phyloP scores from a whole-genome alignment of 148 eudicot genomes.

The Silene uniflora region DNA sequence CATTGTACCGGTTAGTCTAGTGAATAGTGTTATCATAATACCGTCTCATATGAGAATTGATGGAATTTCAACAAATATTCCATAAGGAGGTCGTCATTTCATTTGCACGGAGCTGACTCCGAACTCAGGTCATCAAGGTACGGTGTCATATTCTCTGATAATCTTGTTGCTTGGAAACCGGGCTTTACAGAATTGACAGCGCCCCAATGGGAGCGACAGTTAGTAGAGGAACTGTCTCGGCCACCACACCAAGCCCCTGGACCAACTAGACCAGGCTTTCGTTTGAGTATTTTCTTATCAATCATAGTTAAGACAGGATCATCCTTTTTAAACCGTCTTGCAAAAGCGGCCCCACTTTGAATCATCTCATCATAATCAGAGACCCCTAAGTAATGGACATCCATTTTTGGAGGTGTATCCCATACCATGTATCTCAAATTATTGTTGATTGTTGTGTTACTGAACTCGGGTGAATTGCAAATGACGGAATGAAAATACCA shows the following conservation, averaged over 20 bases:
- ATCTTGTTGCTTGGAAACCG: constrained; percentile 55
- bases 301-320: constrained; percentile 68
- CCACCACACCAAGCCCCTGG: constrained; percentile 97
- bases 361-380: constrained; percentile 67
- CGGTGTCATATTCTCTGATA: constrained; percentile 45
- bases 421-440: constrained; percentile 88
- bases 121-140: constrained; percentile 49
- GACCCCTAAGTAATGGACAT: constrained; percentile 55
- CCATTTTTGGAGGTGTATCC: constrained; percentile 98
- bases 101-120: constrained; percentile 68
- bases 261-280: constrained; percentile 48
- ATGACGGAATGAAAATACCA: constrained; percentile 79
- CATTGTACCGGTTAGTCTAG: background rate
- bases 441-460: constrained; percentile 71
- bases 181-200: constrained; percentile 64
- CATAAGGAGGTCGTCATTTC: constrained; percentile 17
- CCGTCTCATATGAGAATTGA: background rate
- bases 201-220: constrained; percentile 71
- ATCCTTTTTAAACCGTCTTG: constrained; percentile 57
- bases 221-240: constrained; percentile 49
- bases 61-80: too few relatives aligned
- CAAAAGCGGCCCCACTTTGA: constrained; percentile 91
- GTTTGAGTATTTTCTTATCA: constrained; percentile 67
- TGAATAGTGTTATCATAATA: background rate
- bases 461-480: constrained; percentile 80